Evolutionary conservation across 164 flowering plant species (phyloP), one percentile per base, ranked within the genome.

Genomic region (Santalum album): DNA sequence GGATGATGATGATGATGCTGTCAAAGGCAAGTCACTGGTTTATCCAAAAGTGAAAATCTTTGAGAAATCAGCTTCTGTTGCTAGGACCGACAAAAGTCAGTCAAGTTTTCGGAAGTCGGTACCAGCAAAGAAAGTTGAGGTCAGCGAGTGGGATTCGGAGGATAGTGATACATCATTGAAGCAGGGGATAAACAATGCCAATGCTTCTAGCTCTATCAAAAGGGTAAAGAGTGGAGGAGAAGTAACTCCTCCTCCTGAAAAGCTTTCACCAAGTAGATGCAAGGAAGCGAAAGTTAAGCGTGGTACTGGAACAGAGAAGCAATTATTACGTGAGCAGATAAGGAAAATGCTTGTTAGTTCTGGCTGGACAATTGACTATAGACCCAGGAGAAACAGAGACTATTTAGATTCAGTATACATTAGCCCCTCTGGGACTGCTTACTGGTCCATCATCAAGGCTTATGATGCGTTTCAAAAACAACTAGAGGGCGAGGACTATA

Each of bases 281-380:
- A 74, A 67, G 60, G 78, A 76, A 57, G 75, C 72, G 18, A 75
- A 70, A 56, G 53, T 65, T 39, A 78, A 52, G 71, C 78, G 79
- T 59, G 80, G 88, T 29, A 73, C 72, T 55, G 79, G 80, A 51
- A 85, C 84, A 5, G 88, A 85, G 50, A 85, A 78, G 66, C 88
- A 85, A 58, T 57, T 70, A 47, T 56, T 84, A 42, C 79, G 92
- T 26, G 88, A 84, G 51, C 64, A 55, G 27, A 82, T 85, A 17
- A 65, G 76, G 63, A 71, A 49, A 27, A 79, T 85, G 88, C 79
- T 85, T 35, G 35, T 78, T 21, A 61, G 55, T 58, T 82, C 84
- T 25, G 88, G 88, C n/a, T 85, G 92, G 92, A 78, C 70, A 21
- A 85, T 85, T 38, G 92, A 85, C 63, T 80, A 80, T 56, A 75